These are phyloP conservation scores for Erigeron philadelphicus DNA, from an alignment of 140 eudicot genomes.

Conservation along the genomic window DNA sequence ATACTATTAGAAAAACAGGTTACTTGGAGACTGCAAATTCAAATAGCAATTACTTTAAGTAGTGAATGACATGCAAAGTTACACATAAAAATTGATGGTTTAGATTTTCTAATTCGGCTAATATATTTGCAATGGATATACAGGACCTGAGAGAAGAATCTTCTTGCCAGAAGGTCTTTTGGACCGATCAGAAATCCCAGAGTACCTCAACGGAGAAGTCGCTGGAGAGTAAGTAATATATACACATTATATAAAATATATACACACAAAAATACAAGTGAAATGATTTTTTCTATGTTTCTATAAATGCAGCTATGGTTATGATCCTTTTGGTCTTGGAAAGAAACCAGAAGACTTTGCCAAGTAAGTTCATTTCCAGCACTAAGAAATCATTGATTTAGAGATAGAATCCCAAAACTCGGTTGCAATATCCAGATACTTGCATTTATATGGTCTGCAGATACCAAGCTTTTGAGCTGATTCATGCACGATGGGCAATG, in stretches of 20 bases:
- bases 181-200: constrained; percentile 95
- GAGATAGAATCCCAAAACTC: neutral
- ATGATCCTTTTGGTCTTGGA: constrained; percentile 91
- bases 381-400: neutral
- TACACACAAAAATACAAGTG: constrained; percentile 6
- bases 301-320: constrained; percentile 65
- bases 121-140: constrained; percentile 1
- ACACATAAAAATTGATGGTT: too few relatives aligned
- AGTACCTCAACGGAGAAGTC: constrained; percentile 92
- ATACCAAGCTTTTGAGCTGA: constrained; percentile 80
- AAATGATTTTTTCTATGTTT: neutral
- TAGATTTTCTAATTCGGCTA: neutral
- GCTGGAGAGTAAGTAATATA: constrained; percentile 80
- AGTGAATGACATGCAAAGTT: too few relatives aligned
- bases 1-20: too few relatives aligned
- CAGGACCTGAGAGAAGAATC: constrained; percentile 93
- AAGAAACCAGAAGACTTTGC: constrained; percentile 96
- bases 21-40: too few relatives aligned
- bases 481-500: constrained; percentile 98
- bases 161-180: constrained; percentile 93
- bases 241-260: constrained; percentile 1
- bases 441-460: constrained; percentile 30
- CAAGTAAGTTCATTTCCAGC: constrained; percentile 48
- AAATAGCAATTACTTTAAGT: too few relatives aligned
- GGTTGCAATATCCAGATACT: neutral